Conservation (phyloP, 148 eudicot genomes). For the Rhododendron mucronatum region DNA sequence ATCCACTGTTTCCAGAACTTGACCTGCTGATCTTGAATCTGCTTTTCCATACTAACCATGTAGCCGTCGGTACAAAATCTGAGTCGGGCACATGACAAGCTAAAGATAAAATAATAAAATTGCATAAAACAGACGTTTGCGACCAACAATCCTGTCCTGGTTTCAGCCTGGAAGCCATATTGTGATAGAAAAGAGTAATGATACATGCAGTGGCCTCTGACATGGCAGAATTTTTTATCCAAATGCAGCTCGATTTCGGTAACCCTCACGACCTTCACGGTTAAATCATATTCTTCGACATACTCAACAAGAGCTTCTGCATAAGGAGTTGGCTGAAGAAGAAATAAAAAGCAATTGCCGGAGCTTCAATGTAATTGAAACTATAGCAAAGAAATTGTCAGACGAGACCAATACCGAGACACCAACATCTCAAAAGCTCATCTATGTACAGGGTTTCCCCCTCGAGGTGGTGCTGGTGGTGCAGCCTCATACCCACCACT, state of each 20-base stretch:
- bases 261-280: not conserved
- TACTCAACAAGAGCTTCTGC: not conserved
- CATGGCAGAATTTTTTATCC: not conserved
- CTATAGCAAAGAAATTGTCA: not conserved
- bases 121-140: not conserved
- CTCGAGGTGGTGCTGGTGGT: slow-evolving; percentile 18
- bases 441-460: slow-evolving; percentile 44
- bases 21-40: not conserved
- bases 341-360: slow-evolving; percentile 3
- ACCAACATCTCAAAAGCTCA: slow-evolving; percentile 16
- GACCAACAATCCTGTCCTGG: not conserved
- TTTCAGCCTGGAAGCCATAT: not conserved
- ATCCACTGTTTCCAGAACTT: not conserved
- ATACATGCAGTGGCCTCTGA: not conserved
- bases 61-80: not conserved
- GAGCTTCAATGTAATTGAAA: not conserved
- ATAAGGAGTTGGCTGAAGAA: not conserved
- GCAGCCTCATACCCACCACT: slow-evolving; percentile 45
- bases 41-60: not conserved
- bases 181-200: not conserved
- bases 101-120: not conserved
- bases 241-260: not conserved
- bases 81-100: not conserved
- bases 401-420: not conserved
- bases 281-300: not conserved